Percentiles rank a stretch among this genome's conserved stretches.
Conservation (phyloP, 257 asterid genomes). For the Linaria vulgaris region DNA sequence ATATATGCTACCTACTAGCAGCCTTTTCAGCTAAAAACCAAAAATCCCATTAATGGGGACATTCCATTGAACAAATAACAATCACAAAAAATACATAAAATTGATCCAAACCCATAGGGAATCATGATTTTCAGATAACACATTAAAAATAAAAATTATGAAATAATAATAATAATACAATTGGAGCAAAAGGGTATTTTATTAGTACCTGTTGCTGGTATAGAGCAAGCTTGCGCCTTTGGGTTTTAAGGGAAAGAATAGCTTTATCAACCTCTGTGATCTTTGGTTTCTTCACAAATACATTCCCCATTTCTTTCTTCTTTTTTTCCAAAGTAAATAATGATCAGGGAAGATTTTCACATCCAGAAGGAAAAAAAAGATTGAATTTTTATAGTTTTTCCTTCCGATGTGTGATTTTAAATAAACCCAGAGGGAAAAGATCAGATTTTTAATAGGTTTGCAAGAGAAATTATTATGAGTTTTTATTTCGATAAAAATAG, state of each 20-base stretch:
- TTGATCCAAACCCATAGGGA: neutral
- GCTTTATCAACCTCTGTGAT: conserved; percentile 93
- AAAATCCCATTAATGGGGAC: too few species aligned
- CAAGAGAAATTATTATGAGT: too few species aligned
- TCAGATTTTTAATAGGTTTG: too few species aligned
- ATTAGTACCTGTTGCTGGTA: conserved; percentile 83
- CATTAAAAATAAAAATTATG: neutral
- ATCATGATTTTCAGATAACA: conserved; percentile 1
- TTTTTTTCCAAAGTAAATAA: neutral
- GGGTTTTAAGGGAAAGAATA: conserved; percentile 93
- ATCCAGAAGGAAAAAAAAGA: neutral
- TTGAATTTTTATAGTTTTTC: too few species aligned
- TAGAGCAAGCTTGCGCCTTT: conserved; percentile 92
- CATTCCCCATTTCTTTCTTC: conserved; percentile 60
- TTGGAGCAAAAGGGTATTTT: neutral
- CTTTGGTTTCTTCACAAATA: conserved; percentile 89
- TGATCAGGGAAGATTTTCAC: neutral
- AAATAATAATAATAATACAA: neutral
- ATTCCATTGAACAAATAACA: too few species aligned
- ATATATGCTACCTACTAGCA: neutral
- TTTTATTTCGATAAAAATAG: too few species aligned
- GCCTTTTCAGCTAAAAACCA: neutral
- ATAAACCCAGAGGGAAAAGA: too few species aligned
- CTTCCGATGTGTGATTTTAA: too few species aligned
- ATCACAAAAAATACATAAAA: neutral